Percentiles rank a stretch among this genome's conserved stretches.
These are phyloP conservation scores for Saccharomyces hybrid DNA, from an alignment of 1,139 yeast species.

Conservation along the genomic window DNA sequence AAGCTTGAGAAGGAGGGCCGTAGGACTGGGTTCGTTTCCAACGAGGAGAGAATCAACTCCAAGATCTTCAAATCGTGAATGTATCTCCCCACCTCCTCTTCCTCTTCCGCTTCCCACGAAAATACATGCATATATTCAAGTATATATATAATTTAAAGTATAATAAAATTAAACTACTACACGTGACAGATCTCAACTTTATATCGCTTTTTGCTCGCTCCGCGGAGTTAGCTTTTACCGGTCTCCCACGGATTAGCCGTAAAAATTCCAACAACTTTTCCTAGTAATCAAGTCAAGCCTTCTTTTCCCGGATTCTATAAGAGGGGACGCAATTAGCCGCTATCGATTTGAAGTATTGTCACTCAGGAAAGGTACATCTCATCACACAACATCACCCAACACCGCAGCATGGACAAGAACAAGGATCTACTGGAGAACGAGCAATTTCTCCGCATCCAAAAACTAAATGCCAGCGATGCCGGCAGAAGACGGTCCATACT, in stretches of 20 bases:
- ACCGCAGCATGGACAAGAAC: slow-evolving; percentile 6
- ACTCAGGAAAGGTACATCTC: no score
- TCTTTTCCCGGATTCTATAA: slow-evolving; percentile 1
- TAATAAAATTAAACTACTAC: no score
- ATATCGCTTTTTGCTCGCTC: neutral
- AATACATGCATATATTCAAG: no score
- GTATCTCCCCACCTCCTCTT: no score
- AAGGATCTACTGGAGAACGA: slow-evolving; percentile 13
- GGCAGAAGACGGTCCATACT: slow-evolving; percentile 12
- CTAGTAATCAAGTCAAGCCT: neutral
- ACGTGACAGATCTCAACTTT: slow-evolving; percentile 2
- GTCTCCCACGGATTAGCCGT: neutral
- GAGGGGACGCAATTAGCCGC: neutral
- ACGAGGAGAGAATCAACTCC: slow-evolving; percentile 29
- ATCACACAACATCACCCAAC: no score
- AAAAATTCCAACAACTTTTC: neutral
- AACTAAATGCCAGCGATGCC: slow-evolving; percentile 11
- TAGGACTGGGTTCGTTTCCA: slow-evolving; percentile 18
- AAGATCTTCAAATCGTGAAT: slow-evolving; percentile 31
- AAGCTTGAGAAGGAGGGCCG: slow-evolving; percentile 20
- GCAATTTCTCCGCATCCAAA: slow-evolving; percentile 14
- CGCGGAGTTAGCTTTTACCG: neutral
- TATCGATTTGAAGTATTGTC: neutral
- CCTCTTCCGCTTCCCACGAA: no score
- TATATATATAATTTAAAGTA: no score